Conservation (phyloP, 257 asterid species). For the Vinca minor region DNA sequence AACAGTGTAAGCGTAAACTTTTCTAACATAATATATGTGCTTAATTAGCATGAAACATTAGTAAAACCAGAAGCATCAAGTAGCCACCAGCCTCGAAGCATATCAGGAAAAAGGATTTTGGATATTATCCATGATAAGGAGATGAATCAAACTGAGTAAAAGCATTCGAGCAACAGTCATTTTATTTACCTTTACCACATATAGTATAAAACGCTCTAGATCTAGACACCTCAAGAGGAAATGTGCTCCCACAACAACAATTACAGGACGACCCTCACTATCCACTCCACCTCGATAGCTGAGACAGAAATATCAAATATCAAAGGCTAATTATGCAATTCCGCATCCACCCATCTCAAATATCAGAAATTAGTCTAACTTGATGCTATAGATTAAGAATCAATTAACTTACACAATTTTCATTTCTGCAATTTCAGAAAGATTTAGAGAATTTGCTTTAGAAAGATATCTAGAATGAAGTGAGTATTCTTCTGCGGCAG, state of each 20-base stretch:
- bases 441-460: slow-evolving; percentile 82
- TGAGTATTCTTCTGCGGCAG: slow-evolving; percentile 90
- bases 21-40: too few relatives aligned
- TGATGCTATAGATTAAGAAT: too few relatives aligned
- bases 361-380: too few relatives aligned
- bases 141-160: background rate
- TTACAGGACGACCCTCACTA: slow-evolving; percentile 80
- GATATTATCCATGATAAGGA: background rate
- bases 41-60: too few relatives aligned
- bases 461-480: slow-evolving; percentile 92
- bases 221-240: slow-evolving; percentile 88
- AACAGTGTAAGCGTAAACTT: too few relatives aligned
- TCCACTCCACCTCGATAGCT: slow-evolving; percentile 96
- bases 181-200: slow-evolving; percentile 68
- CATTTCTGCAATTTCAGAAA: slow-evolving; percentile 90
- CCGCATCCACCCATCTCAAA: too few relatives aligned
- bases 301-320: slow-evolving; percentile 22
- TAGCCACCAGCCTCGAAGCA: too few relatives aligned
- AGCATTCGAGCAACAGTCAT: slow-evolving; percentile 8
- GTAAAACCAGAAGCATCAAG: too few relatives aligned
- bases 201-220: slow-evolving; percentile 68
- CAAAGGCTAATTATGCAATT: too few relatives aligned
- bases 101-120: background rate
- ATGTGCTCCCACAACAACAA: slow-evolving; percentile 98
- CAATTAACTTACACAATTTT: slow-evolving; percentile 91